phyloP scores from a whole-genome alignment of 1,284 basidiomycete genomes.

The Anthracocystis panici-leucophaei region DNA sequence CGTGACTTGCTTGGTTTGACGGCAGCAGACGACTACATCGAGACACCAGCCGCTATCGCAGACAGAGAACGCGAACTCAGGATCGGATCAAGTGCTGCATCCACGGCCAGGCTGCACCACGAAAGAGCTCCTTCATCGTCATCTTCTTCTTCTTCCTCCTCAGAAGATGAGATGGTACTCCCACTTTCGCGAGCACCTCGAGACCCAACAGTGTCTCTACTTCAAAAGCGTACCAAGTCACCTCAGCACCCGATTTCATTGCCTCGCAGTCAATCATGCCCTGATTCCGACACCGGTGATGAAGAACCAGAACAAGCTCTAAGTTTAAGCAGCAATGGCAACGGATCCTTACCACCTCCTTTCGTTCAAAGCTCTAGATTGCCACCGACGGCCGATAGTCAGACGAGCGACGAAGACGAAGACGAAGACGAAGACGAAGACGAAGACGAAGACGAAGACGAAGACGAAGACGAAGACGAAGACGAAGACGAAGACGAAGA shows the following conservation, averaged over 20 bases:
- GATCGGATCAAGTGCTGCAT: background rate
- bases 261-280: background rate
- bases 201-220: background rate
- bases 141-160: conserved; percentile 10
- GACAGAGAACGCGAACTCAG: background rate
- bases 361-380: background rate
- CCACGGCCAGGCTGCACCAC: background rate
- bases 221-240: background rate
- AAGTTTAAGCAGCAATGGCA: conserved; percentile 12
- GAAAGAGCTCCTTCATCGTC: background rate
- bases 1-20: conserved; percentile 38
- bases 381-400: background rate
- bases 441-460: too few species aligned
- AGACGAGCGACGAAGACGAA: conserved; percentile 33
- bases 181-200: conserved; percentile 13
- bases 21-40: conserved; percentile 42
- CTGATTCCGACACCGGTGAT: conserved; percentile 19
- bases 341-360: background rate
- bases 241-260: background rate
- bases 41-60: conserved; percentile 10
- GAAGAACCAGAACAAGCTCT: conserved; percentile 25
- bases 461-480: too few species aligned
- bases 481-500: conserved; percentile 38
- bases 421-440: too few species aligned
- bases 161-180: conserved; percentile 32